Evolutionary conservation across 208 protist genomes (phyloP).

Genomic region (Perkinsela sp.): DNA sequence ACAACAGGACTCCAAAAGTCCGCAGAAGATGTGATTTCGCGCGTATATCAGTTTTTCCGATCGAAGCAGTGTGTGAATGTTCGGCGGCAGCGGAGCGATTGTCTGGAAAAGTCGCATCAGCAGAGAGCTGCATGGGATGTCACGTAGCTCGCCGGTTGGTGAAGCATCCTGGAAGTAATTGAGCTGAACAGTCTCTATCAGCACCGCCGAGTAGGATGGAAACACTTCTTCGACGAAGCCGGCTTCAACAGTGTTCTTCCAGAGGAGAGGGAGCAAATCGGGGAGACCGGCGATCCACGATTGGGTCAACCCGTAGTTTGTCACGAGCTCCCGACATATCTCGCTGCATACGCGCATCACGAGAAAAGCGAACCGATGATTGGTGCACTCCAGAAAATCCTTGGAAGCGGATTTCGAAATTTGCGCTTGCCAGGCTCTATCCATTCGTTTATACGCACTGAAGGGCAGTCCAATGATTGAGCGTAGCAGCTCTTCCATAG

Average conservation of each 20-base stretch:
- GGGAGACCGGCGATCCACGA: background rate
- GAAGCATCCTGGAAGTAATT: background rate
- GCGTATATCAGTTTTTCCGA: background rate
- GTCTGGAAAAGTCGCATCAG: background rate
- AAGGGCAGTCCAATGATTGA: background rate
- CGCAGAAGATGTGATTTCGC: background rate
- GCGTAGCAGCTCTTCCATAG: background rate
- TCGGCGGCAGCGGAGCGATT: background rate
- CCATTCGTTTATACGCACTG: background rate
- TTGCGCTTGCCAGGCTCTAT: no score
- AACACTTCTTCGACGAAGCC: background rate
- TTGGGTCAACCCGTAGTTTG: background rate
- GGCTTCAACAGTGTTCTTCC: background rate
- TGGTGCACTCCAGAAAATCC: background rate
- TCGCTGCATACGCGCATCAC: background rate
- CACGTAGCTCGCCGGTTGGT: no score
- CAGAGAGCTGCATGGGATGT: background rate
- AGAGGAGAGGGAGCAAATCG: background rate
- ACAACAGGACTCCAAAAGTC: background rate
- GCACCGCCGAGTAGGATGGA: background rate
- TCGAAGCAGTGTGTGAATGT: background rate
- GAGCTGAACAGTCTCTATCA: background rate
- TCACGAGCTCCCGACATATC: background rate
- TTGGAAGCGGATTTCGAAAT: background rate
- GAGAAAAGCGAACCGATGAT: background rate